phyloP scores from a whole-genome alignment of 23 red algal species.

The Agarophyton chilense region DNA sequence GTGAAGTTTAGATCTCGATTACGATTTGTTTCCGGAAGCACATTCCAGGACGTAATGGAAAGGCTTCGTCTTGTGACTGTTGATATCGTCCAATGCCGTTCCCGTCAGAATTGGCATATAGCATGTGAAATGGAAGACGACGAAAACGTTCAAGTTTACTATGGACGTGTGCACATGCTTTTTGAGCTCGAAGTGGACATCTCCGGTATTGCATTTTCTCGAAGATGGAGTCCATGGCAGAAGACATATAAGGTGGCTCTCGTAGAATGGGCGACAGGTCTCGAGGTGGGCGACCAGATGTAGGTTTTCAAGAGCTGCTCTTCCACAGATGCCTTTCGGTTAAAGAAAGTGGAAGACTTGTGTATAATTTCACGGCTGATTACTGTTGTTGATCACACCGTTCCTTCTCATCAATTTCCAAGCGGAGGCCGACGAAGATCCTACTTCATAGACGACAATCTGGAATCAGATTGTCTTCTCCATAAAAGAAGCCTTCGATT shows the following conservation, averaged over 20 bases:
- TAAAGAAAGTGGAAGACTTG: neutral
- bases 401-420: neutral
- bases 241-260: neutral
- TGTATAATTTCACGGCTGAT: neutral
- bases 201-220: neutral
- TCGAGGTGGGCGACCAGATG: neutral
- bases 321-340: neutral
- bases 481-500: neutral
- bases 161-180: neutral
- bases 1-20: neutral
- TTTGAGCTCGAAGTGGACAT: too few species aligned
- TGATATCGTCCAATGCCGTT: neutral
- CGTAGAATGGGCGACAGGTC: neutral
- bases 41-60: neutral
- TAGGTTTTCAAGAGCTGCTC: slow-evolving; percentile 15
- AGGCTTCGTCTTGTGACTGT: neutral
- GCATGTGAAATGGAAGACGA: slow-evolving; percentile 1
- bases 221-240: neutral
- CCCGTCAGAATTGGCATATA: neutral
- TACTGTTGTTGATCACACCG: neutral
- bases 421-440: neutral
- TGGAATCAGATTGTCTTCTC: neutral
- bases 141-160: neutral
- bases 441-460: slow-evolving; percentile 14
- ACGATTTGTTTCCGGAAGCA: neutral